Percentiles rank a stretch among this genome's conserved stretches.
Conservation (phyloP, 225 moss, liverwort and hornwort genomes). For the Straminergon stramineum region DNA sequence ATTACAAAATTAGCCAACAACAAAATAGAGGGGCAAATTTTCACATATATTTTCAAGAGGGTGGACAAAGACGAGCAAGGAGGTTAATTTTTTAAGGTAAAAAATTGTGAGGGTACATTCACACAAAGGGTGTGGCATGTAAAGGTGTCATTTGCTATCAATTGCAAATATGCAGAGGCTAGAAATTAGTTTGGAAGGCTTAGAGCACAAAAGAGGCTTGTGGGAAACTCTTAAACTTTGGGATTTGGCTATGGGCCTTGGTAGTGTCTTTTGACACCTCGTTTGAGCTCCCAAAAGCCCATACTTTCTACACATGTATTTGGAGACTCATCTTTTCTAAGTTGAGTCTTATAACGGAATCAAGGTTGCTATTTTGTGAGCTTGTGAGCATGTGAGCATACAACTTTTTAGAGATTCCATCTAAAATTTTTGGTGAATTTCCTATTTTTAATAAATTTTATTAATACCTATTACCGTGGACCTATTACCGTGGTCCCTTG, state of each 20-base stretch:
- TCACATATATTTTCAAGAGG: fast-evolving
- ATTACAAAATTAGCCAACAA: fast-evolving
- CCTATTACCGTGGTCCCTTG: too few relatives aligned
- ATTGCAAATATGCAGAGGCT: fast-evolving
- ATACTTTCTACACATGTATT: not conserved
- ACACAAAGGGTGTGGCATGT: fast-evolving
- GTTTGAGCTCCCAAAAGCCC: not conserved
- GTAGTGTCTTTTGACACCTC: not conserved
- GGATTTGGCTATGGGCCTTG: not conserved
- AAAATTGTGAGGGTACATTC: not conserved
- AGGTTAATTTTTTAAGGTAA: not conserved
- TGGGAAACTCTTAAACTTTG: not conserved
- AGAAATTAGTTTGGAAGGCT: not conserved
- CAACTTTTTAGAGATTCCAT: too few relatives aligned
- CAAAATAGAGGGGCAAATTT: not conserved
- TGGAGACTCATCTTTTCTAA: not conserved
- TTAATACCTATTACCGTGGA: too few relatives aligned
- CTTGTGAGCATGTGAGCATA: too few relatives aligned
- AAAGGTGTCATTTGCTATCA: not conserved
- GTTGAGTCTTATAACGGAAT: fast-evolving
- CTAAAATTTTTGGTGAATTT: too few relatives aligned
- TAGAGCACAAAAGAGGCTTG: fast-evolving
- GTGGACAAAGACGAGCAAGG: fast-evolving
- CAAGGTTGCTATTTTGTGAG: too few relatives aligned
- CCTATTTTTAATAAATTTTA: too few relatives aligned